These are phyloP conservation scores for Entomortierella parvispora DNA, from an alignment of 192 early-diverging fungal species.

Conservation along the genomic window DNA sequence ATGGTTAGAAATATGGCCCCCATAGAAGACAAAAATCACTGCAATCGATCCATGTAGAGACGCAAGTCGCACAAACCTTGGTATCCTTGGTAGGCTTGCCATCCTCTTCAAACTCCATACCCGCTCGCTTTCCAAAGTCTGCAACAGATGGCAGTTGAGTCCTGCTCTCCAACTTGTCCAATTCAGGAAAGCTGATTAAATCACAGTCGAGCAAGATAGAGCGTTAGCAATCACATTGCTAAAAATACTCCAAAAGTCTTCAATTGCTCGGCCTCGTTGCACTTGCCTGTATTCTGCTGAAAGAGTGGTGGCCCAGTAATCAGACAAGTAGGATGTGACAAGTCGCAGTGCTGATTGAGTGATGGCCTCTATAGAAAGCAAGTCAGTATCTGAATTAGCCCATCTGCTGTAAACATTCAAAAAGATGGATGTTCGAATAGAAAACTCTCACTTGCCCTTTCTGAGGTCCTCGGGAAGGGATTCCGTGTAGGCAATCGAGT, in stretches of 20 bases:
- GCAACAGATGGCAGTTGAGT: slow-evolving; percentile 22
- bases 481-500: slow-evolving; percentile 46
- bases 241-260: background rate
- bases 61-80: too few relatives aligned
- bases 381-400: background rate
- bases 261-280: too few relatives aligned
- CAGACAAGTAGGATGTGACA: slow-evolving; percentile 40
- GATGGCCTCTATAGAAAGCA: slow-evolving; percentile 35
- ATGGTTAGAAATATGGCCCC: too few relatives aligned
- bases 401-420: too few relatives aligned
- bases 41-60: too few relatives aligned
- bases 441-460: slow-evolving; percentile 1
- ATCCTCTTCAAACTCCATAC: slow-evolving; percentile 43
- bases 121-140: slow-evolving; percentile 43
- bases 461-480: slow-evolving; percentile 25
- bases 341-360: slow-evolving; percentile 27
- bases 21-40: too few relatives aligned
- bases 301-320: slow-evolving; percentile 34
- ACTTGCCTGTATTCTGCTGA: slow-evolving; percentile 45
- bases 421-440: too few relatives aligned
- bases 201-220: background rate
- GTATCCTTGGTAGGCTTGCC: slow-evolving; percentile 27
- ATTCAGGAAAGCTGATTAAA: slow-evolving; percentile 26
- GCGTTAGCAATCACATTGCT: background rate
- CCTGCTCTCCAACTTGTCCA: slow-evolving; percentile 42